phyloP scores from a whole-genome alignment of 2,329 filamentous ascomycete genomes.

The Xylariaceae sp. region DNA sequence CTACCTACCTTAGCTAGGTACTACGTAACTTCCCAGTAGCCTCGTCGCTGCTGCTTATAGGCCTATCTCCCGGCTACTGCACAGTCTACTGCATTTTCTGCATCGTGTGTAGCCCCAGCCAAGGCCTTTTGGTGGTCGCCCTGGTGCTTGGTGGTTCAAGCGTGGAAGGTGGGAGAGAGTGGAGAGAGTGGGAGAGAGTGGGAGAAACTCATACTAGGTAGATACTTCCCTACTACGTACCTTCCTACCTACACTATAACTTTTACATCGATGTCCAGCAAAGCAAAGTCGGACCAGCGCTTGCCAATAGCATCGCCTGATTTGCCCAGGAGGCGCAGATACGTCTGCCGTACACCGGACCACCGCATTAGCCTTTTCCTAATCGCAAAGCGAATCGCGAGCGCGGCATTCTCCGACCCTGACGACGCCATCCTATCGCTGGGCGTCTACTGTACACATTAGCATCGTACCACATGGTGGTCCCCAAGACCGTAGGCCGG shows the following conservation, averaged over 20 bases:
- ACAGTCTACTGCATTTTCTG: conserved; percentile 11
- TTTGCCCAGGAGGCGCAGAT: conserved; percentile 1
- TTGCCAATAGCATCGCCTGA: conserved; percentile 2
- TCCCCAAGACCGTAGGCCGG: conserved; percentile 3
- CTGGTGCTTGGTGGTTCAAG: not conserved
- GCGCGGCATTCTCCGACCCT: conserved; percentile 10
- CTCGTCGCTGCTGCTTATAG: conserved; percentile 7
- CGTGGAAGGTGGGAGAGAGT: not conserved
- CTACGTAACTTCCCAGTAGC: too few species aligned
- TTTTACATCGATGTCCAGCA: not conserved
- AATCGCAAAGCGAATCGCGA: conserved; percentile 6
- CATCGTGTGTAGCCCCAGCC: conserved; percentile 8
- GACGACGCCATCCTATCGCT: conserved; percentile 1
- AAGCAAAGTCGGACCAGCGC: conserved; percentile 4
- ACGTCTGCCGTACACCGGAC: conserved; percentile 4
- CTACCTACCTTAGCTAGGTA: too few species aligned
- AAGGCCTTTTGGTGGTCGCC: not conserved
- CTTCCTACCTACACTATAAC: not conserved
- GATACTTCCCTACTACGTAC: not conserved
- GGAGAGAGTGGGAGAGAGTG: too few species aligned
- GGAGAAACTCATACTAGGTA: too few species aligned
- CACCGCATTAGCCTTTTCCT: not conserved
- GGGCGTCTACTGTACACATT: not conserved
- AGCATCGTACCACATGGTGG: conserved; percentile 7
- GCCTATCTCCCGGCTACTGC: conserved; percentile 9